Evolutionary conservation across 129 eudicot species (phyloP), one percentile per base, ranked within the genome.

Genomic region (Artemisia tridentata): DNA sequence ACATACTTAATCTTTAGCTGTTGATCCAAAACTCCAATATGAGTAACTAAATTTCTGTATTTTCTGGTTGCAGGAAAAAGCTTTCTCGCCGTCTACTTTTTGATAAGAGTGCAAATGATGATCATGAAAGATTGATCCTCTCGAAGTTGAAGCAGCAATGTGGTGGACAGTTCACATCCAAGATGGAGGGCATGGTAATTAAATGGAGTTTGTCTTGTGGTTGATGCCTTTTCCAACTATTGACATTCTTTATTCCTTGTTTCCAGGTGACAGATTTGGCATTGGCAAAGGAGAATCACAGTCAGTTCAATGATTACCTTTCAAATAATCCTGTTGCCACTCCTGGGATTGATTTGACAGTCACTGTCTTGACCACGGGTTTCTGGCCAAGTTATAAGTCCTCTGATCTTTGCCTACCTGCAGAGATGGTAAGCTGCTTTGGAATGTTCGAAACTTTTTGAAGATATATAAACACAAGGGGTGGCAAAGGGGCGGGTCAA

Each of bases 101-200:
- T 73, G 98, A 89, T 47, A 88, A 84, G 83, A 92, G 98, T 80
- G 88, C 86, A 20, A 89, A 76, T 74, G 95, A 92, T 25, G 98
- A 92, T 38, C 98, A 92, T 74, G 98, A 92, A 71, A 89, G 90
- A 75, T 48, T 83, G 65, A 81, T 92, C 3, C 74, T 92, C 19
- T 74, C 95, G 29, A 92, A 92, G 80, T 68, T 92, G 60, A 92
- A 92, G 75, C 96, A 86, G 68, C 96, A 86, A 38, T 92, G 96
- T 52, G 98, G 96, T 64, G 95, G 86, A 2, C 96, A 88, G 68
- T 92, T 89, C 60, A 92, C 96, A n/a, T 92, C 98, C 52, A 89
- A 92, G 75, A 92, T 92, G 98, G 96, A 89, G 84, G 96, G 95
- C 65, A 92, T 92, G 98, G 96, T 91, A 66, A 69, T 11, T 63